Evolutionary conservation across 2,329 filamentous ascomycete species (phyloP).

Genomic region (Phyllosticta citriasiana): DNA sequence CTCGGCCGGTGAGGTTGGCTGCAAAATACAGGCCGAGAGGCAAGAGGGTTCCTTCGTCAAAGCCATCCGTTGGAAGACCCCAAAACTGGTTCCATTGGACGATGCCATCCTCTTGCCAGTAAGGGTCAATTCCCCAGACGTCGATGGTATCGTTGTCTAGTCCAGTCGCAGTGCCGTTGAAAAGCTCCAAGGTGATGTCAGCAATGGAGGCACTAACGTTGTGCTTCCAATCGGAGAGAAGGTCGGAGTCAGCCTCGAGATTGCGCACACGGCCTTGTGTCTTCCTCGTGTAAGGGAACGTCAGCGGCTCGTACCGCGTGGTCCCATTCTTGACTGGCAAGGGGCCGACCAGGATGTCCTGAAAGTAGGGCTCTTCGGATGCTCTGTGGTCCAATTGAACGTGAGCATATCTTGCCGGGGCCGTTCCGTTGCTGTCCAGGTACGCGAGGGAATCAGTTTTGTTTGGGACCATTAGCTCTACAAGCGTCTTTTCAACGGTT

Average conservation of each 20-base stretch:
- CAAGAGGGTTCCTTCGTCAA: constrained; percentile 35
- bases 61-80: constrained; percentile 28
- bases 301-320: constrained; percentile 24
- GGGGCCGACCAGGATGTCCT: constrained; percentile 42
- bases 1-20: constrained; percentile 40
- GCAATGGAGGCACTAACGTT: constrained; percentile 26
- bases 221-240: constrained; percentile 27
- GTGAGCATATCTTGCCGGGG: constrained; percentile 35
- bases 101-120: constrained; percentile 28
- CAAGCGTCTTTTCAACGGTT: constrained; percentile 5
- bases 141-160: constrained; percentile 34
- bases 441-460: constrained; percentile 41
- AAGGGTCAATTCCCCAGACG: constrained; percentile 32
- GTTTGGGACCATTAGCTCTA: constrained; percentile 38
- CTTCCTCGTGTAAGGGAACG: constrained; percentile 15
- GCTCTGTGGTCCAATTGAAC: constrained; percentile 27
- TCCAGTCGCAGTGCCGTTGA: constrained; percentile 31
- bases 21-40: constrained; percentile 36
- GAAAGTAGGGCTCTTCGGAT: constrained; percentile 23
- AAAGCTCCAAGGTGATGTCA: constrained; percentile 38
- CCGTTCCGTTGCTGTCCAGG: constrained; percentile 29
- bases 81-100: constrained; percentile 41
- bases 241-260: constrained; percentile 27
- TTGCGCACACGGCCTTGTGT: constrained; percentile 32
- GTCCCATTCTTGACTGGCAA: constrained; percentile 35